Base-by-base conservation (phyloP, 2,329 filamentous ascomycete genomes). In the Pseudogymnoascus sp. region DNA sequence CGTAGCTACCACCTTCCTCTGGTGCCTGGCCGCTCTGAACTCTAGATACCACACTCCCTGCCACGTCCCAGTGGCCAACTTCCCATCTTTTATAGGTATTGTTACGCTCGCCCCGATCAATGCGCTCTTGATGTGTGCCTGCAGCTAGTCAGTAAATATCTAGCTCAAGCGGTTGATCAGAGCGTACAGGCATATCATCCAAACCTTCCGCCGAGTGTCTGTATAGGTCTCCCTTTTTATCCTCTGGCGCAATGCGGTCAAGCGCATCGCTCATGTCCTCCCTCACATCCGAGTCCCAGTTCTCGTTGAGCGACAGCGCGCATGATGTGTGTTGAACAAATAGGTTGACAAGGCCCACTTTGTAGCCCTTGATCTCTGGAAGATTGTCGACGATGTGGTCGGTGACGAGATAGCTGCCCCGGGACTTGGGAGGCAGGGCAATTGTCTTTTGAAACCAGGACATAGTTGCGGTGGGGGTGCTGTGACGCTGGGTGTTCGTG, bases 271-370 rank as follows among this genome's bases (percentile, higher is more conserved):
- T 91, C 93, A 97, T 96, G 74, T 99, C 91, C 39, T 82, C 82
- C 62, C 91, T 83, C n/a, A 99, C 94, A 75, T 95, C 90, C 50
- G 74, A 74, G 71, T 92, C 90, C 74, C 83, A 87, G 77, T 97
- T 97, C 81, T 99, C 94, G 72, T 99, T 99, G 69, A 99, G 77
- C 63, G 85, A 90, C 60, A 99, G 80, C 11, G 89, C 94, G 75
- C 91, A 96, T 70, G 86, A 91, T 4, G 94, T 99, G 76, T 99
- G 94, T 76, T 99, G 93, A 60, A 97, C 81, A 74, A 97, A 99
- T 54, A 99, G 81, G 73, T 96, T 86, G 64, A 97, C 77, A 63
- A 96, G 76, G 47, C 91, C 91, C 67, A 94, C 84, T 73, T 93
- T 93, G 82, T 96, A 96, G 66, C 83, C 74, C 62, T 80, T 79